Base-by-base conservation (phyloP, 257 asterid genomes). In the Salvia splendens region DNA sequence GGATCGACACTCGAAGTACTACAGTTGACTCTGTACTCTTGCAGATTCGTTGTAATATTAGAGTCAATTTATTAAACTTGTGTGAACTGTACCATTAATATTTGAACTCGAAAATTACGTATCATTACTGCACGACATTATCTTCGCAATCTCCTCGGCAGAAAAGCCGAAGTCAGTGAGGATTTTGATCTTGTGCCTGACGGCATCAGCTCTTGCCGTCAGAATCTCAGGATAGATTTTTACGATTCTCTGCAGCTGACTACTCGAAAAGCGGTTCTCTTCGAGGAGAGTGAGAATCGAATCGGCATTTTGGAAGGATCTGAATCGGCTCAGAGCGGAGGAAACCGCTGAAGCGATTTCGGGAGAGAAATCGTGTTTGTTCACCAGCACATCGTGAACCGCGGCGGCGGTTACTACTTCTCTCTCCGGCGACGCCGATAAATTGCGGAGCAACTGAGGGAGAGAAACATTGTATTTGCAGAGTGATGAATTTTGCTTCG, bases 281-380 rank as follows among this genome's bases (percentile, higher is more conserved):
- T 52, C 6, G 42, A 66, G 71, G 50, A 66, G 52, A 3, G 51
- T 38, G 61, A 66, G 52, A 51, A 52, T n/a, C 7, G 62, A 66
- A 51, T 66, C 71, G 2, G 62, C 71, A 0, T 40, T 66, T 12
- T 66, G 40, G 0, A 42, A 50, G 50, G 28, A 16, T 11, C 12
- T 38, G 8, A 0, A 11, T 16, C 28, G 52, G 38, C 73, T 5
- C 24, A 67, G 24, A 28, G 17, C 3, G 42, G 80, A 65, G 49
- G 82, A 73, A 30, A 71, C 67, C 35, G 32, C 36, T 45, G 75
- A 28, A 57, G 77, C 83, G 5, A 55, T 4, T 73, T 64, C 61
- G 10, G 73, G 69, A 32, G 83, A 77, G 11, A 84, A 76, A 0
- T 54, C 6, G 74, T 84, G 73, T 24, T 72, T 72, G 1, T 50